Base-by-base conservation (phyloP, 768 basidiomycete genomes). In the Ephemerocybe angulata region DNA sequence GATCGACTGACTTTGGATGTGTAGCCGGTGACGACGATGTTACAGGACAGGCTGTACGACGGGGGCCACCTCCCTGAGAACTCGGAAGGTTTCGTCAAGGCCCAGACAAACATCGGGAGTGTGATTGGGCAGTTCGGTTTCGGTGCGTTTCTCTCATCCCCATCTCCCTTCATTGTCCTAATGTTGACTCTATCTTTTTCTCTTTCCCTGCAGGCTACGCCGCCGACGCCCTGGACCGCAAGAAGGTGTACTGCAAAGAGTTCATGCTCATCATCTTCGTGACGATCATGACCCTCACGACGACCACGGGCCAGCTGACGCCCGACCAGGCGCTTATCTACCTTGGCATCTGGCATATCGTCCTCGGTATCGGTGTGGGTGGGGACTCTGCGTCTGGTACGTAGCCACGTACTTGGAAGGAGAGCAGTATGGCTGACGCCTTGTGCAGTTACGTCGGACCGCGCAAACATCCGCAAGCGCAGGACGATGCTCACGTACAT, bases 211-310 rank as follows among this genome's bases (percentile, higher is more conserved):
- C 52, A 84, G 84, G 85, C 15, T 86, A 85, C 57, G 69, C 77
- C 50, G 87, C 85, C 5, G 87, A 88, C 62, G 72, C 82, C 12
- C 61, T 87, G 3, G 88, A 87, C 4, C 81, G 88, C 13, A 87
- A 88, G 63, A 80, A 82, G 0, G 75, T 89, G 27, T 43, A 88
- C 58, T 86, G 88, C 7, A 87, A 88, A 65, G 88, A 90, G 62
- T 77, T 91, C 50, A 86, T 90, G 80, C 71, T 91, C 55, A 88
- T 89, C 60, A 90, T 91, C 62, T 57, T 90, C 49, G 88, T 86
- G 0, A 90, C 89, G 1, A 88, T 90, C 63, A 67, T 90, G 31
- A 79, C 76, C 27, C 73, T 90, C 54, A 80, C 83, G 1, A 81
- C 77, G 13, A 88, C 88, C 0, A 87, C 87, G 4, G 83, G 82